Evolutionary conservation across 768 basidiomycete species (phyloP), one percentile per base, ranked within the genome.

Genomic region (Amanita pallidorosea): DNA sequence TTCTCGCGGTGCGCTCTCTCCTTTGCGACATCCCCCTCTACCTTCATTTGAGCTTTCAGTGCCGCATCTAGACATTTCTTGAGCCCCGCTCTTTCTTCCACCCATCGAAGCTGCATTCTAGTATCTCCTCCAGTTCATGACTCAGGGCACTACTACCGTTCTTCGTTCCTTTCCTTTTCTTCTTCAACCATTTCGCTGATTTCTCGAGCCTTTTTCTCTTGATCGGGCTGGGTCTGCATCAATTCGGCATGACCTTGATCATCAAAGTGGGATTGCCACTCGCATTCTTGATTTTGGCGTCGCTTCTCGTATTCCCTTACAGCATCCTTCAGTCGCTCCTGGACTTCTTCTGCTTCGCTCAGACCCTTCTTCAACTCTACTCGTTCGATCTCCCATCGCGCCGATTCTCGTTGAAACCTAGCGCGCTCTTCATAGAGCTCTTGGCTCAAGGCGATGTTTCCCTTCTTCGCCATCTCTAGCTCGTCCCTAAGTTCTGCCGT

Each of bases 401-500:
- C 18, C 40, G 9, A 18, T 22, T 41, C 18, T 4, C 8, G 4
- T 15, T 11, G n/a, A 1, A 41, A 20, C 20, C 9, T 41, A 5
- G 15, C 40, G 4, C 40, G 40, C 40, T 41, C 40, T 11, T 17
- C 17, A 5, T 41, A 2, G 9, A 41, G 18, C 20, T 41, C 40
- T 7, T 3, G 40, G n/a, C 27, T 29, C 27, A 29, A 29, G 27
- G 8, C 9, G 9, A 7, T 29, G 27, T 29, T 29, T 5, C 9
- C n/a, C 9, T 17, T 20, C 40, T 11, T 41, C 40, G 9, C 9
- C 7, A 17, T 22, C 7, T 41, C 11, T 9, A 41, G 15, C 20
- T 41, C 40, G 6, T 11, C 15, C n/a, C 9, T 22, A 5, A 41
- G 1, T 18, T 59, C 62, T 47, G 59, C 52, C 41, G 67, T 52